phyloP scores from a whole-genome alignment of 2,329 filamentous ascomycete species.

The Cadophora gregata region DNA sequence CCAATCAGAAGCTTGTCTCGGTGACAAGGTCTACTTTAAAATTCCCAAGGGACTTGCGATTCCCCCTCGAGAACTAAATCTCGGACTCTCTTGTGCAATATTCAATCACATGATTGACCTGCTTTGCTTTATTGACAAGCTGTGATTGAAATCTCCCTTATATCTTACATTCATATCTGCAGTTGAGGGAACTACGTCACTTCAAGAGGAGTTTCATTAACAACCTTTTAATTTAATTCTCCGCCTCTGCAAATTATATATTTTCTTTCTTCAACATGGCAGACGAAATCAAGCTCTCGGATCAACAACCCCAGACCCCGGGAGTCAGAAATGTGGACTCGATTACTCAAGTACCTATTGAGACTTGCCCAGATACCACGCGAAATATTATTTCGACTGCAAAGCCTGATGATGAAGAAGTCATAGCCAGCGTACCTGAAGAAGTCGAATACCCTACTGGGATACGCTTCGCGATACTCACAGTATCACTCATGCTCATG shows the following conservation, averaged over 20 bases:
- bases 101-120: slow-evolving; percentile 4
- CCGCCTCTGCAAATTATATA: background rate
- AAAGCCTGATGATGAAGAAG: background rate
- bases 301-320: background rate
- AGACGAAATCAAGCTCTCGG: background rate
- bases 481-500: slow-evolving; percentile 1
- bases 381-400: background rate
- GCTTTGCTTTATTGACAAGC: background rate
- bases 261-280: background rate
- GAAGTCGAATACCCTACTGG: slow-evolving; percentile 16
- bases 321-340: slow-evolving; percentile 4
- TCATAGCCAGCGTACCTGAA: background rate
- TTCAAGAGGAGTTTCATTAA: too few relatives aligned
- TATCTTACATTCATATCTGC: too few relatives aligned
- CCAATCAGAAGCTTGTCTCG: background rate
- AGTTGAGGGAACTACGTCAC: too few relatives aligned
- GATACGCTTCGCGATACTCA: slow-evolving; percentile 6
- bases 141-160: background rate
- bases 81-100: background rate
- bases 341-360: background rate
- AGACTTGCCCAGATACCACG: background rate
- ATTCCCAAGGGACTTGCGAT: slow-evolving; percentile 15
- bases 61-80: background rate
- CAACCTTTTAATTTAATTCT: background rate
- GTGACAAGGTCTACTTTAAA: background rate